Percentiles rank a stretch among this genome's conserved stretches.
Evolutionary conservation across 768 basidiomycete species (phyloP).

Genomic region (Lentinula aciculospora): DNA sequence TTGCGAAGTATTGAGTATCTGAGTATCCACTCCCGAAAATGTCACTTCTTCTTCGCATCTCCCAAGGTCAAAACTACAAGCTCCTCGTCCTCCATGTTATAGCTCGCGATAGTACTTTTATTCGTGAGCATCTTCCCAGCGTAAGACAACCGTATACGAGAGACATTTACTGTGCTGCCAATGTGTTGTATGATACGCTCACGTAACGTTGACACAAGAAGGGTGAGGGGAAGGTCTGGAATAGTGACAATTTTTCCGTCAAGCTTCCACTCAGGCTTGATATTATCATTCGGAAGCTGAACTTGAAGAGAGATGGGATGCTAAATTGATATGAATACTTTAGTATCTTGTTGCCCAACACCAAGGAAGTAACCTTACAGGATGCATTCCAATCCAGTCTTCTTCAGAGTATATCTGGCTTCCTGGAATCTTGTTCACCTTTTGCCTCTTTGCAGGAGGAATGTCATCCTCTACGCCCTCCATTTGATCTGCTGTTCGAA

Average conservation of each 20-base stretch:
- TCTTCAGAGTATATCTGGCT: constrained; percentile 81
- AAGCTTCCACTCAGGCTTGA: constrained; percentile 91
- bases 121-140: constrained; percentile 85
- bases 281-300: constrained; percentile 76
- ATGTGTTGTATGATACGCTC: constrained; percentile 81
- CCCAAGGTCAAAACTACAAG: constrained; percentile 70
- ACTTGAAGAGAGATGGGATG: constrained; percentile 84
- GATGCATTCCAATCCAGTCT: constrained; percentile 90
- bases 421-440: constrained; percentile 79
- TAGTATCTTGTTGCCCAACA: not conserved
- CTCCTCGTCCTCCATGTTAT: constrained; percentile 93
- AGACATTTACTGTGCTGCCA: constrained; percentile 75
- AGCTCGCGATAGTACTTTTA: constrained; percentile 73
- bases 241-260: constrained; percentile 76
- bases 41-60: constrained; percentile 66
- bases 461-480: constrained; percentile 58
- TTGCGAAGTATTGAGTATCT: too few species aligned
- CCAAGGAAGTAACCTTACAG: constrained; percentile 37
- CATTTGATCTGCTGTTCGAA: constrained; percentile 79
- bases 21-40: too few species aligned
- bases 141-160: constrained; percentile 75
- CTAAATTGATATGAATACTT: constrained; percentile 23
- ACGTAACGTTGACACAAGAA: constrained; percentile 83
- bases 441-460: constrained; percentile 84
- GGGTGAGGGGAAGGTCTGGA: constrained; percentile 75